These are phyloP conservation scores for Trichoderma sp. DNA, from an alignment of 2,329 filamentous ascomycete species.

Conservation along the genomic window DNA sequence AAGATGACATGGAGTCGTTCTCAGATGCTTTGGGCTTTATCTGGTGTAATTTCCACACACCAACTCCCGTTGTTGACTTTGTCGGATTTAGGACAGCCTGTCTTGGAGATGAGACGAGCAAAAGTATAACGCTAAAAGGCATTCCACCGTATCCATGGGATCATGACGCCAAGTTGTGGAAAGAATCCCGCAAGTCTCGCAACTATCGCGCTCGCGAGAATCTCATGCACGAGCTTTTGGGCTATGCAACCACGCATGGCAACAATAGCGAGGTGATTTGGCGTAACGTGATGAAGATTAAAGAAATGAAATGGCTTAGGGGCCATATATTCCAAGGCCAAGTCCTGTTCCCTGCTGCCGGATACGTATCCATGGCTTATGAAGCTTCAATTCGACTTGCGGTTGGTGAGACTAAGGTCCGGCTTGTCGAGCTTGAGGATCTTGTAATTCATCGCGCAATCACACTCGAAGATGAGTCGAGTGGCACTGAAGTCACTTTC, in stretches of 20 bases:
- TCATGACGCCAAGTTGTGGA: background rate
- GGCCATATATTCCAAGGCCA: background rate
- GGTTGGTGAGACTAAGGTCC: no score
- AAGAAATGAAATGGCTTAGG: background rate
- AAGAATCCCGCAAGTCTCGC: background rate
- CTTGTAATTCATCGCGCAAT: no score
- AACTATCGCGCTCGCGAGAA: background rate
- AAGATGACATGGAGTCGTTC: background rate
- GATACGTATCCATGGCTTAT: background rate
- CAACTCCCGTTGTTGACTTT: no score
- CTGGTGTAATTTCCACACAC: no score
- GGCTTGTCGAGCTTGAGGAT: no score
- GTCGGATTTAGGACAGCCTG: no score
- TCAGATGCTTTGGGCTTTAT: no score
- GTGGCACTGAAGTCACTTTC: background rate
- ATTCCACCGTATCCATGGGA: background rate
- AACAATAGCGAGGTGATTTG: background rate
- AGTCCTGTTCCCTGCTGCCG: conserved; percentile 14
- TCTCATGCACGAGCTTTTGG: background rate
- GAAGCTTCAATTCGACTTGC: no score
- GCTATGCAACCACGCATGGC: background rate
- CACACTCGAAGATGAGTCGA: no score
- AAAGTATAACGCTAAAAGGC: no score
- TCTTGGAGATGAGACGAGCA: no score
- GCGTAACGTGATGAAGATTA: background rate